Percentiles rank a stretch among this genome's conserved stretches.
Evolutionary conservation across 1,284 basidiomycete species (phyloP).

Genomic region (Pterula multifida): DNA sequence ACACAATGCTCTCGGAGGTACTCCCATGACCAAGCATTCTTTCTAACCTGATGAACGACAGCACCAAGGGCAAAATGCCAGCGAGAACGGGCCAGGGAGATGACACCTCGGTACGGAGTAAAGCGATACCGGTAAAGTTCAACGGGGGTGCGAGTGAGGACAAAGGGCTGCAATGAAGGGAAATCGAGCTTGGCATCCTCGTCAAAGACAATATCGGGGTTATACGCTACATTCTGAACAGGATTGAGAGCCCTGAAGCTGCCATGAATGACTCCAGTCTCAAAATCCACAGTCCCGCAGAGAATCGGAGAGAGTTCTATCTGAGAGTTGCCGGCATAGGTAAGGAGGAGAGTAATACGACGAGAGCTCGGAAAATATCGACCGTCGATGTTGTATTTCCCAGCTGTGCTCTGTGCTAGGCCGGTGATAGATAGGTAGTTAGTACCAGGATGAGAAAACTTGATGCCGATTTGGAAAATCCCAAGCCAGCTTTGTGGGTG

Average conservation of each 20-base stretch:
- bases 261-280: not conserved
- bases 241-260: not conserved
- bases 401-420: not conserved
- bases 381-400: not conserved
- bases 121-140: not conserved
- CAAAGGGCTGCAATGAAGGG: not conserved
- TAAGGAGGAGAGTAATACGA: not conserved
- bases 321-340: not conserved
- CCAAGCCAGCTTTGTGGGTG: not conserved
- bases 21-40: not conserved
- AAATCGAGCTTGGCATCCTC: not conserved
- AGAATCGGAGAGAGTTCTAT: not conserved
- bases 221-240: not conserved
- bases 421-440: not conserved
- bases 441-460: not conserved
- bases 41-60: not conserved
- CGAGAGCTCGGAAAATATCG: not conserved
- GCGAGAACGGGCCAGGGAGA: not conserved
- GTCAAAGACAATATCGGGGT: not conserved
- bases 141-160: not conserved
- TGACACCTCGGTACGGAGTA: not conserved
- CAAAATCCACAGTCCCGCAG: not conserved
- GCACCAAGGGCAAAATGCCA: constrained; percentile 1
- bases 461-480: not conserved
- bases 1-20: not conserved